These are phyloP conservation scores for Ammopiptanthus mongolicus DNA, from an alignment of 306 rosid genomes.

Conservation along the genomic window DNA sequence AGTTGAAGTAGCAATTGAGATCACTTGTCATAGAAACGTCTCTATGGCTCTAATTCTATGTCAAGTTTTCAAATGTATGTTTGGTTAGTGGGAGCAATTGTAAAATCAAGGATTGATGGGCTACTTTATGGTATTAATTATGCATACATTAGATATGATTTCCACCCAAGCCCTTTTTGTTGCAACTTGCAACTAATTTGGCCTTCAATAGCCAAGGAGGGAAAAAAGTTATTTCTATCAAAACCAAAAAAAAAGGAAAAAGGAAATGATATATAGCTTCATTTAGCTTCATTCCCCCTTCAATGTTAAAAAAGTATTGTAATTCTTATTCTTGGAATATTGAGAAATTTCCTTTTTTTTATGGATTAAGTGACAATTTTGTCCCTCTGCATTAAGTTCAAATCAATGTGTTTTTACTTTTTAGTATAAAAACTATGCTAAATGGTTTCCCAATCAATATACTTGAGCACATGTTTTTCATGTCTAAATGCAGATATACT, in stretches of 20 bases:
- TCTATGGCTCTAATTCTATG: background rate
- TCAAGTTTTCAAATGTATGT: background rate
- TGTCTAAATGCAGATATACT: slow-evolving; percentile 64
- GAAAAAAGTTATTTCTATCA: background rate
- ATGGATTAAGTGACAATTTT: background rate
- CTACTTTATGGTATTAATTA: background rate
- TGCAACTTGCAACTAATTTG: background rate
- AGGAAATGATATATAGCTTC: background rate
- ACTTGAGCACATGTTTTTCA: slow-evolving; percentile 4
- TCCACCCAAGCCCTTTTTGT: background rate
- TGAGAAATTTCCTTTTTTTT: background rate
- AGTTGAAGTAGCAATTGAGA: background rate
- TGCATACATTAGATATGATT: background rate
- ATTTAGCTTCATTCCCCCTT: background rate
- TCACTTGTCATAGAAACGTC: background rate
- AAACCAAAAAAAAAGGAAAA: background rate
- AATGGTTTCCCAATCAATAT: background rate
- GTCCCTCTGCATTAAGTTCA: background rate
- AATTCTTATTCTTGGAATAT: background rate
- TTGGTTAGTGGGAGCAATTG: background rate
- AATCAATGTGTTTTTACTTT: background rate
- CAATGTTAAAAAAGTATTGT: background rate
- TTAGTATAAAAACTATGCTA: background rate
- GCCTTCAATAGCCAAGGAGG: background rate
- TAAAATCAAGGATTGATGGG: background rate